Conservation (phyloP, 2,329 filamentous ascomycete genomes). For the Penicillium nordicum region DNA sequence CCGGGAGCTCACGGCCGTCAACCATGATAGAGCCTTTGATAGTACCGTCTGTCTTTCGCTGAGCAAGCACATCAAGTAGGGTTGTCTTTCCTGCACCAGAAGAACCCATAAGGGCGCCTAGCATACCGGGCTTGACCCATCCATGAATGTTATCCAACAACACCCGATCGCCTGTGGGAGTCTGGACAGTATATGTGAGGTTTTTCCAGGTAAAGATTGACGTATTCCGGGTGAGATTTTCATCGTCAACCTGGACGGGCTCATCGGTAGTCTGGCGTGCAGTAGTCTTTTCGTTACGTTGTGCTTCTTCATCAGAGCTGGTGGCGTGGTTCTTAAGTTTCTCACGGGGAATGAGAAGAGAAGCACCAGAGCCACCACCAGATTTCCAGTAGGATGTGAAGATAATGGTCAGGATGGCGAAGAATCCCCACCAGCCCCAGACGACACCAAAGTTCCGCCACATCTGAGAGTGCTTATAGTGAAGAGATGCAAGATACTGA, state of each 20-base stretch:
- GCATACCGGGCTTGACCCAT: constrained; percentile 70
- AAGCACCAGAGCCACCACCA: constrained; percentile 46
- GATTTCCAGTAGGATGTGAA: constrained; percentile 53
- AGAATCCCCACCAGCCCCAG: constrained; percentile 60
- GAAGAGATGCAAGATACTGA: constrained; percentile 53
- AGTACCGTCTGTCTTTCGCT: constrained; percentile 62
- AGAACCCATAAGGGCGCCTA: constrained; percentile 73
- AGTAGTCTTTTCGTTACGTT: neutral
- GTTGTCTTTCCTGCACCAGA: constrained; percentile 75
- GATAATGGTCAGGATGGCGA: constrained; percentile 55
- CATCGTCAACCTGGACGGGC: constrained; percentile 21
- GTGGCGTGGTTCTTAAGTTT: constrained; percentile 41
- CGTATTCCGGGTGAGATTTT: constrained; percentile 56
- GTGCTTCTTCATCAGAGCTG: constrained; percentile 20
- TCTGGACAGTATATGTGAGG: constrained; percentile 66
- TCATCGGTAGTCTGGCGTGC: constrained; percentile 8
- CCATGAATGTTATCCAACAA: constrained; percentile 67
- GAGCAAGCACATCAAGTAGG: constrained; percentile 67
- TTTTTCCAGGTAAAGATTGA: constrained; percentile 71
- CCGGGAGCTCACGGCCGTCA: constrained; percentile 56
- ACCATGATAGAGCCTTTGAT: constrained; percentile 62
- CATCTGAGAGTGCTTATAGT: constrained; percentile 49
- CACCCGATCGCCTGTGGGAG: constrained; percentile 50
- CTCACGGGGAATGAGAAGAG: constrained; percentile 60
- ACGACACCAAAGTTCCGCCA: constrained; percentile 60